phyloP scores from a whole-genome alignment of 768 basidiomycete genomes.

The Sporobolomyces roseus region DNA sequence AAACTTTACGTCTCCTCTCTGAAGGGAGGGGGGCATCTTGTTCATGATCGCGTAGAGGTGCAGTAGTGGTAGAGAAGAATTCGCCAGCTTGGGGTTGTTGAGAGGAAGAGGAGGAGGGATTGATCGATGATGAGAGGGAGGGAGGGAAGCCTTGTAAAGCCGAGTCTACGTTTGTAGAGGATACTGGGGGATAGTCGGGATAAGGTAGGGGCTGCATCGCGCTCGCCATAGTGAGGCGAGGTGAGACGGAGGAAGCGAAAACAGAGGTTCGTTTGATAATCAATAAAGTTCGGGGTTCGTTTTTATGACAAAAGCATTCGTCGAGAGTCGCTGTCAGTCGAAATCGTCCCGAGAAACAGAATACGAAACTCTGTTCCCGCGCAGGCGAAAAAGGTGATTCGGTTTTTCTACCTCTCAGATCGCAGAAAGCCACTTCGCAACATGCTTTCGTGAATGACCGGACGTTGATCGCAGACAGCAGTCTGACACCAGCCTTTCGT shows the following conservation, averaged over 20 bases:
- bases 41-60: constrained; percentile 16
- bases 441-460: too few relatives aligned
- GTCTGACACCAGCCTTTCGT: too few relatives aligned
- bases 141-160: not conserved
- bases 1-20: not conserved
- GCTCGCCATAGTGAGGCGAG: constrained; percentile 8
- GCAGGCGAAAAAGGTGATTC: too few relatives aligned
- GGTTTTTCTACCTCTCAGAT: too few relatives aligned
- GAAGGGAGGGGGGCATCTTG: constrained; percentile 1
- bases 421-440: too few relatives aligned
- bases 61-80: constrained; percentile 28
- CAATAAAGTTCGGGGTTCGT: too few relatives aligned
- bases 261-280: not conserved
- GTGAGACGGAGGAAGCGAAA: not conserved
- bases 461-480: too few relatives aligned
- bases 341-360: too few relatives aligned
- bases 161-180: not conserved
- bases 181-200: not conserved
- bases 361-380: too few relatives aligned
- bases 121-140: not conserved
- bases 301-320: too few relatives aligned
- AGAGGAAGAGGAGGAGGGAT: not conserved
- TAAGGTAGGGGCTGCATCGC: not conserved
- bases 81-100: not conserved
- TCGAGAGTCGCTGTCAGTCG: too few relatives aligned